Evolutionary conservation across 2,329 filamentous ascomycete genomes (phyloP).

Genomic region (Calycina marina): DNA sequence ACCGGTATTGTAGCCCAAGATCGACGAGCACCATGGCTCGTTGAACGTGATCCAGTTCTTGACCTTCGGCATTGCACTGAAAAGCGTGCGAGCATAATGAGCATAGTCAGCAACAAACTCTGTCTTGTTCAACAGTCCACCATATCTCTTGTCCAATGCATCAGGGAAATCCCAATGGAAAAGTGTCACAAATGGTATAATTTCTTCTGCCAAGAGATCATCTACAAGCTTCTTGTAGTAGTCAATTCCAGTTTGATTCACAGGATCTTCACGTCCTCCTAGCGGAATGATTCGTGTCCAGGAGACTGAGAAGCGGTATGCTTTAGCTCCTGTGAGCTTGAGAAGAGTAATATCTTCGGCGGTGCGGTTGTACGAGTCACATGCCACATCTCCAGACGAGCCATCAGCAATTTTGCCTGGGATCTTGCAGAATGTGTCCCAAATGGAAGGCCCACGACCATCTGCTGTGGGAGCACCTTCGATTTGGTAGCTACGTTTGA

Average conservation of each 20-base stretch:
- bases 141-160: conserved; percentile 64
- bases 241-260: conserved; percentile 65
- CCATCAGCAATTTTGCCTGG: conserved; percentile 74
- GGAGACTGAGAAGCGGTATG: conserved; percentile 74
- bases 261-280: conserved; percentile 67
- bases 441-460: conserved; percentile 70
- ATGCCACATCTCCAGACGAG: conserved; percentile 61
- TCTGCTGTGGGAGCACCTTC: conserved; percentile 64
- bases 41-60: conserved; percentile 88
- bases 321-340: conserved; percentile 56
- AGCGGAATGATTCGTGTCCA: conserved; percentile 77
- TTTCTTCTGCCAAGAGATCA: conserved; percentile 60
- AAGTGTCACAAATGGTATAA: conserved; percentile 68
- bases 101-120: conserved; percentile 76
- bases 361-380: conserved; percentile 75
- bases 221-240: conserved; percentile 71
- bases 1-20: conserved; percentile 67
- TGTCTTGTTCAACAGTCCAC: conserved; percentile 63
- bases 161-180: conserved; percentile 84
- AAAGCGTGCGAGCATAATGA: conserved; percentile 63
- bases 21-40: conserved; percentile 74
- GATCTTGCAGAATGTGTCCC: conserved; percentile 76
- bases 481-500: conserved; percentile 77
- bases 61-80: conserved; percentile 59
- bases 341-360: conserved; percentile 64